phyloP scores from a whole-genome alignment of 352 stramenopile genomes.

The Pythium chondricola region DNA sequence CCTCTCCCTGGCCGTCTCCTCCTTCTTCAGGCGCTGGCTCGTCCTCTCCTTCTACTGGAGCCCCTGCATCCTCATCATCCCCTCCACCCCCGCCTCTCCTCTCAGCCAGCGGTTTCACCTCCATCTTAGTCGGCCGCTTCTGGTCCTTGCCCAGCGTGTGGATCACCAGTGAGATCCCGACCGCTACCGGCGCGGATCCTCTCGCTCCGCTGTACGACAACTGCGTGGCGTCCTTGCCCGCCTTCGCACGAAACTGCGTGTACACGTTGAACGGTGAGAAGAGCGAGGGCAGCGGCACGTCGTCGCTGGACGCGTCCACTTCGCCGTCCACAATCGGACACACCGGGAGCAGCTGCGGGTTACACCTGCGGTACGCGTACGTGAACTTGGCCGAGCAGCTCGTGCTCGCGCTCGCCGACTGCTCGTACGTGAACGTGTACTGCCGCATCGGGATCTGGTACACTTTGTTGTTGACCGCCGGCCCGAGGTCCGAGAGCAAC shows the following conservation, averaged over 20 bases:
- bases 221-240: neutral
- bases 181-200: slow-evolving; percentile 6
- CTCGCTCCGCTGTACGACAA: slow-evolving; percentile 4
- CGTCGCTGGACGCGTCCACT: neutral
- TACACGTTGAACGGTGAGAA: slow-evolving; percentile 10
- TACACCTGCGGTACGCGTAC: slow-evolving; percentile 3
- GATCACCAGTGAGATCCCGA: slow-evolving; percentile 2
- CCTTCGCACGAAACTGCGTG: neutral
- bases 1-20: neutral
- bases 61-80: too few species aligned
- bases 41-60: neutral
- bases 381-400: neutral
- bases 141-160: slow-evolving; percentile 1
- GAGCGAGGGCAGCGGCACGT: slow-evolving; percentile 11
- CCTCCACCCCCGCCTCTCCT: too few species aligned
- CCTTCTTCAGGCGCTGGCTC: neutral
- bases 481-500: slow-evolving; percentile 5
- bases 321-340: slow-evolving; percentile 5
- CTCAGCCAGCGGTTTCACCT: neutral
- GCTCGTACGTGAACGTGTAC: slow-evolving; percentile 7
- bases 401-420: neutral
- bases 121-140: neutral
- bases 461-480: slow-evolving; percentile 11
- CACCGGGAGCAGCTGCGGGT: neutral
- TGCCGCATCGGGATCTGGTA: slow-evolving; percentile 9